Base-by-base conservation (phyloP, 768 basidiomycete genomes). In the Chalciporus chontae region DNA sequence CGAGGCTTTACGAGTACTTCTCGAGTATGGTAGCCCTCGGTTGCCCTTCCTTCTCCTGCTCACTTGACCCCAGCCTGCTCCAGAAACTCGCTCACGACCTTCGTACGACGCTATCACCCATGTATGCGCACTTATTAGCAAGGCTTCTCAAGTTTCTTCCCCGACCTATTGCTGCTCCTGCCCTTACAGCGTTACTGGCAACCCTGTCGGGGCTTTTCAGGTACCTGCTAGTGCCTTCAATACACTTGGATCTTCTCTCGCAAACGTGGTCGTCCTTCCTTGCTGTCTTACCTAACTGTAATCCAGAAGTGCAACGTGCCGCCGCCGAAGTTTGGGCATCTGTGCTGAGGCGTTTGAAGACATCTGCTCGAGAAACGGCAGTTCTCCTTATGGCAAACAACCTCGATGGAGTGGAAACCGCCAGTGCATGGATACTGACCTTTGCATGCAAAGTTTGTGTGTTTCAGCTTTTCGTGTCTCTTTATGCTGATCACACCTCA, bases 261-360 rank as follows among this genome's bases (percentile, higher is more conserved):
- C 70, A 75, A 38, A 84, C 87, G 3, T 91, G 89, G 89, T 47
- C 64, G 5, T 59, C 68, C 24, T 68, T 91, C 36, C 71, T 73
- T 21, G 60, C 65, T 0, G 69, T 76, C 1, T 63, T 91, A 8
- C 77, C 77, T 3, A 76, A 72, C 50, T 90, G 87, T 62, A 69
- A 78, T 48, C 76, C 80, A 0, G 88, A 93, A 50, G 77, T 90
- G 3, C 87, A 87, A 60, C 72, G 87, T 21, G 82, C 87, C 1
- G 77, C 88, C 9, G 86, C 90, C 0, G 92, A 96, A 61, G 90
- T 91, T 4, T 96, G 91, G 94, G 90, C 84, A 0, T 81, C 80
- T 0, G 77, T 86, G 0, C 60, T 95, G 38, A 75, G 94, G 43
- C 77, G 88, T 56, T 69, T 94, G 45, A 89, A 90, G 65, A 68